Evolutionary conservation across 176 grass and related monocot species (phyloP).

Genomic region (Melocanna baccifera): DNA sequence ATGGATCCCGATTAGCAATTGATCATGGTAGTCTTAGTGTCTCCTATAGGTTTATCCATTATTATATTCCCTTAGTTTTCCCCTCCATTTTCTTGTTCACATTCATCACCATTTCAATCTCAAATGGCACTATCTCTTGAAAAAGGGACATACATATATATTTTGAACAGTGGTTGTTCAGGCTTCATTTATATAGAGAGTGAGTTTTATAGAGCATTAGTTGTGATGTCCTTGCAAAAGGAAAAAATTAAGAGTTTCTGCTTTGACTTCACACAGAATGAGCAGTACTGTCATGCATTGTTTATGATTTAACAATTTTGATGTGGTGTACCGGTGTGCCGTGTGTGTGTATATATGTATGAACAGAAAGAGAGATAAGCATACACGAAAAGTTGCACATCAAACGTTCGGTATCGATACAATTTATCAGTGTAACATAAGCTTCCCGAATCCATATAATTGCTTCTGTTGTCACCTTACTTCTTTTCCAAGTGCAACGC

Average conservation of each 20-base stretch:
- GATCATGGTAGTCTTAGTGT: conserved; percentile 27
- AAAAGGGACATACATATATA: conserved; percentile 2
- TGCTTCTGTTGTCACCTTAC: conserved; percentile 36
- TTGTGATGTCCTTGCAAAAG: conserved; percentile 35
- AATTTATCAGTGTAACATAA: conserved; percentile 30
- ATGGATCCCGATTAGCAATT: conserved; percentile 29
- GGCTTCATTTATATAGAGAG: not conserved
- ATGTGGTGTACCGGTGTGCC: not conserved
- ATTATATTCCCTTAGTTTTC: conserved; percentile 31
- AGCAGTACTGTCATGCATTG: conserved; percentile 2
- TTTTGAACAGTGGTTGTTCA: conserved; percentile 46
- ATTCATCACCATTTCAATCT: conserved; percentile 23
- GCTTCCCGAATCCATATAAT: conserved; percentile 18
- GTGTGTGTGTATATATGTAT: not conserved
- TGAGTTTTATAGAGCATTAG: conserved; percentile 38
- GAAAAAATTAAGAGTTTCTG: conserved; percentile 7
- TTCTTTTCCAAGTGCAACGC: conserved; percentile 47
- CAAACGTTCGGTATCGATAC: conserved; percentile 33
- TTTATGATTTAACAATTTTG: conserved; percentile 19
- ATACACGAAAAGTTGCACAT: conserved; percentile 43
- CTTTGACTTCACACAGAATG: conserved; percentile 37
- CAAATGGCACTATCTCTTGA: conserved; percentile 11
- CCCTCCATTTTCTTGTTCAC: conserved; percentile 34
- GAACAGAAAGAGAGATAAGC: conserved; percentile 12
- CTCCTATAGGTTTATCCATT: conserved; percentile 18